These are phyloP conservation scores for Termitomyces sp. DNA, from an alignment of 768 basidiomycete species.

Conservation along the genomic window DNA sequence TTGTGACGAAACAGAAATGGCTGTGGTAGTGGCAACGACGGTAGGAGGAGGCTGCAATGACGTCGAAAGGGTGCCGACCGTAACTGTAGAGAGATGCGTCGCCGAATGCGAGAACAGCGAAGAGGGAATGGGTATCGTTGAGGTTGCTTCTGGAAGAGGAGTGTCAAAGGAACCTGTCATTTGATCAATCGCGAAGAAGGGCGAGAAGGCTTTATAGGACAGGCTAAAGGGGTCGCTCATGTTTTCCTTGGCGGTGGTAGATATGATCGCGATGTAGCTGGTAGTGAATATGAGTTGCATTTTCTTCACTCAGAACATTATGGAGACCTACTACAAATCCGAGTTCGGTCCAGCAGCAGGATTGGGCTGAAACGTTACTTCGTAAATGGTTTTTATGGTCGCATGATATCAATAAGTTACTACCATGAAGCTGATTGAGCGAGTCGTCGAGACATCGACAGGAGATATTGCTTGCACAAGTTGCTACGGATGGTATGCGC, in stretches of 20 bases:
- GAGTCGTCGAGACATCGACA: conserved; percentile 42
- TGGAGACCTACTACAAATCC: conserved; percentile 45
- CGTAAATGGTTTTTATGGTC: neutral
- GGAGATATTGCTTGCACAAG: conserved; percentile 53
- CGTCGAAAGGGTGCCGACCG: conserved; percentile 26
- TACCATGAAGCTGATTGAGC: conserved; percentile 54
- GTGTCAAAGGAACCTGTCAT: conserved; percentile 57
- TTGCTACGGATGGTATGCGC: conserved; percentile 27
- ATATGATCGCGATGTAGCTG: conserved; percentile 61
- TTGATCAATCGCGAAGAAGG: conserved; percentile 48
- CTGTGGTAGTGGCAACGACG: neutral
- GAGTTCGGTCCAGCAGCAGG: conserved; percentile 51
- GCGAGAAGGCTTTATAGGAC: conserved; percentile 40
- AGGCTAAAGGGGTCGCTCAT: conserved; percentile 18
- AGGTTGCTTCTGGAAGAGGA: conserved; percentile 44
- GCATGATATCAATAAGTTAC: conserved; percentile 27
- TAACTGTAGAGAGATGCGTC: conserved; percentile 34
- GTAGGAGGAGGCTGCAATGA: conserved; percentile 15
- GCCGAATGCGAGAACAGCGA: conserved; percentile 23
- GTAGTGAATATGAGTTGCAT: conserved; percentile 3
- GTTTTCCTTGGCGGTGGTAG: conserved; percentile 24
- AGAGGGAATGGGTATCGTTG: conserved; percentile 33
- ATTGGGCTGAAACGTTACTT: conserved; percentile 36
- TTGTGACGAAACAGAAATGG: conserved; percentile 8
- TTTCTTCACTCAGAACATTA: neutral